Evolutionary conservation across 2,329 filamentous ascomycete species (phyloP).

Genomic region (Polychaeton citri): DNA sequence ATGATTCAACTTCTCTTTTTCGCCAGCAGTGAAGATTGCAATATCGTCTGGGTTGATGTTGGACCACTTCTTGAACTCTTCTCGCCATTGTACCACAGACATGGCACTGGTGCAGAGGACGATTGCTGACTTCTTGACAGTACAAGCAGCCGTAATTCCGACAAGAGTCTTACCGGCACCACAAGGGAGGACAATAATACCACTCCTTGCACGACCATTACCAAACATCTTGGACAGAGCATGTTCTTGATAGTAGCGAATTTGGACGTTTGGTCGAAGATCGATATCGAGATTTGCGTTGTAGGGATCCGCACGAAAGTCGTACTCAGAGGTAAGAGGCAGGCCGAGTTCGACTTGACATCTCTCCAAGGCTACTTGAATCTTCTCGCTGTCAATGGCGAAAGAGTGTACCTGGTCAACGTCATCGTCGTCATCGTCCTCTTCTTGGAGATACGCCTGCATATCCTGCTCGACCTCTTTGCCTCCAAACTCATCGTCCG

Average conservation of each 20-base stretch:
- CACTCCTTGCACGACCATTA: constrained; percentile 91
- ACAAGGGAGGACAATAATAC: constrained; percentile 92
- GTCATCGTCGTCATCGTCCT: constrained; percentile 76
- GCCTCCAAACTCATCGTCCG: constrained; percentile 41
- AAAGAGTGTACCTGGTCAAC: constrained; percentile 85
- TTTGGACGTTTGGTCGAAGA: constrained; percentile 74
- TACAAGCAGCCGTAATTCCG: constrained; percentile 95
- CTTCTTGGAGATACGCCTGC: constrained; percentile 53
- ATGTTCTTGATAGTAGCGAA: constrained; percentile 92
- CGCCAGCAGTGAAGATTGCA: constrained; percentile 86
- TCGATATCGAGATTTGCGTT: constrained; percentile 93
- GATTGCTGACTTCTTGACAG: constrained; percentile 91
- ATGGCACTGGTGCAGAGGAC: constrained; percentile 95
- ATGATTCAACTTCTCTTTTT: constrained; percentile 72
- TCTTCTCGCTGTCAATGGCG: constrained; percentile 68
- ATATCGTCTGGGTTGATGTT: constrained; percentile 92
- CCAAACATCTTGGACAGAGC: constrained; percentile 99
- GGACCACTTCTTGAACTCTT: constrained; percentile 98
- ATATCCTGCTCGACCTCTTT: constrained; percentile 41
- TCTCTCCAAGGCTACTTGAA: constrained; percentile 78
- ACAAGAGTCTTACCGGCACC: constrained; percentile 95
- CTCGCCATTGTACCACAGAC: constrained; percentile 93
- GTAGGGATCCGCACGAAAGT: constrained; percentile 80
- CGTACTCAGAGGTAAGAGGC: constrained; percentile 90
- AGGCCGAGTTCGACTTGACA: constrained; percentile 69